A percentile compares a stretch with the other conserved stretches of the same genome.
Evolutionary conservation across 306 rosid genomes (phyloP).

Genomic region (Boehmeria nivea): DNA sequence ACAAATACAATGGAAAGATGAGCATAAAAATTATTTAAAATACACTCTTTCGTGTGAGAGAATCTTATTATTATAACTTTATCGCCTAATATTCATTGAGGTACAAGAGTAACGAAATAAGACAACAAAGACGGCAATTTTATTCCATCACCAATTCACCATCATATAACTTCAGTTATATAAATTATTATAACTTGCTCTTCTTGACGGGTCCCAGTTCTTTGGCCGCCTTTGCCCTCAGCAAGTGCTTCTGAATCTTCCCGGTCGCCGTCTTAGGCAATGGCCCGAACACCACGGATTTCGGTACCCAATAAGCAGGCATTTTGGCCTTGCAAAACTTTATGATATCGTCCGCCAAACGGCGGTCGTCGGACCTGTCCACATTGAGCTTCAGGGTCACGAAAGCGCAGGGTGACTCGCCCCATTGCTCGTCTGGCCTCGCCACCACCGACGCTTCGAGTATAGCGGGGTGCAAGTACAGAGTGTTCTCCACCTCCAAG

Average conservation of each 20-base stretch:
- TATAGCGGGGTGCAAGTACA: constrained; percentile 63
- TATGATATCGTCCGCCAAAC: constrained; percentile 54
- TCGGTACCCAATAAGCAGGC: constrained; percentile 85
- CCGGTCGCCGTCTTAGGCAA: constrained; percentile 76
- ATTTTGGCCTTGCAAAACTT: constrained; percentile 68
- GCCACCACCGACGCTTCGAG: constrained; percentile 83
- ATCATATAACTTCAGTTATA: no score
- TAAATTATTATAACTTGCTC: constrained; percentile 40
- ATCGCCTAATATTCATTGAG: neutral
- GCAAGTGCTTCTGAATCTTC: constrained; percentile 75
- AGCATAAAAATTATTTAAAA: neutral
- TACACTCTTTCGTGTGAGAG: neutral
- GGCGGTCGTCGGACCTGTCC: constrained; percentile 45
- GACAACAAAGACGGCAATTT: no score
- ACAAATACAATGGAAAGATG: neutral
- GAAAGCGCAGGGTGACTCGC: constrained; percentile 86
- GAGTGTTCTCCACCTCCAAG: constrained; percentile 67
- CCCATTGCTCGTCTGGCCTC: constrained; percentile 83
- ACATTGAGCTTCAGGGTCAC: constrained; percentile 61
- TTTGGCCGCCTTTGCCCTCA: constrained; percentile 70
- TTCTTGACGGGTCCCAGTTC: constrained; percentile 56
- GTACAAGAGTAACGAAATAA: neutral
- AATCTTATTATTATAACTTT: neutral
- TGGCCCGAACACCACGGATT: constrained; percentile 60
- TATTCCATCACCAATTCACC: no score